phyloP scores from a whole-genome alignment of 2,329 filamentous ascomycete species.

The Exophiala sp. region DNA sequence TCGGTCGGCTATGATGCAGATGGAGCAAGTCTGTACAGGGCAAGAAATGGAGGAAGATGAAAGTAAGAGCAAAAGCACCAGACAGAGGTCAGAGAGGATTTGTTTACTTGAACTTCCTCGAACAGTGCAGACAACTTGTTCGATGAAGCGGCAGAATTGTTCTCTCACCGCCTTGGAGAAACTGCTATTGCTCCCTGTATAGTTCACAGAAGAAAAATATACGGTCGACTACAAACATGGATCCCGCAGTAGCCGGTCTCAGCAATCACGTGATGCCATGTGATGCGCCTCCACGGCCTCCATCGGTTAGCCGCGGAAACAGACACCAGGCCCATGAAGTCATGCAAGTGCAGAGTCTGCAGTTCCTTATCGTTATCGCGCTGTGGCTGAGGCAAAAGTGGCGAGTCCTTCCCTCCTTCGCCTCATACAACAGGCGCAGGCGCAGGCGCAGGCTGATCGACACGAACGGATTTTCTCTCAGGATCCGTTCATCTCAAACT shows the following conservation, averaged over 20 bases:
- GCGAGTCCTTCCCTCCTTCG: not conserved
- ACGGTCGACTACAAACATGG: too few relatives aligned
- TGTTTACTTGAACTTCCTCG: not conserved
- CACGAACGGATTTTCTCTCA: not conserved
- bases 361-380: not conserved
- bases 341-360: not conserved
- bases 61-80: not conserved
- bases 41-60: not conserved
- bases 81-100: not conserved
- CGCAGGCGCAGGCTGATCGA: not conserved
- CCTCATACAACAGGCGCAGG: not conserved
- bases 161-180: conserved; percentile 1
- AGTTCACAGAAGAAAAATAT: too few relatives aligned
- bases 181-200: not conserved
- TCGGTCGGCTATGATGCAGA: not conserved
- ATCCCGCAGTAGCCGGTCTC: too few relatives aligned
- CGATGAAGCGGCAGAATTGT: conserved; percentile 4
- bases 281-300: too few relatives aligned
- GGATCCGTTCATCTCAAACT: not conserved
- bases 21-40: not conserved
- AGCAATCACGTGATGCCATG: too few relatives aligned
- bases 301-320: not conserved
- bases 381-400: not conserved
- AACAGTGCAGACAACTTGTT: not conserved
- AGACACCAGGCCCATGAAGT: not conserved